Evolutionary conservation across 2,329 filamentous ascomycete genomes (phyloP), one percentile per base, ranked within the genome.

Genomic region (Xylogone sp.): DNA sequence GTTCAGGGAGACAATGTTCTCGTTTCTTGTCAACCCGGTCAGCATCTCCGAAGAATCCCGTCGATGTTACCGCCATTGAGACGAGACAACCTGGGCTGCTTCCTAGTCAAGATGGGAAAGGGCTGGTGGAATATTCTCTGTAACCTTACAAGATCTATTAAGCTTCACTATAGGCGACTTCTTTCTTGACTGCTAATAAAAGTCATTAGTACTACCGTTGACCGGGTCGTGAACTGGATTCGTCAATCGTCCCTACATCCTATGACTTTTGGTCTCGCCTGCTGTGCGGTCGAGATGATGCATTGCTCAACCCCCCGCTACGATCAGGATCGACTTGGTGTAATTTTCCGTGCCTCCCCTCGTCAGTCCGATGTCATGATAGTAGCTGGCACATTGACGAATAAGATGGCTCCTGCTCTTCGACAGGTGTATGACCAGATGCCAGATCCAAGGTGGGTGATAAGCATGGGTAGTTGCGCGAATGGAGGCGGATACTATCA

Each of bases 371-470:
- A 96, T 70, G 87, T 95, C 59, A 94, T 96, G 90, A 94, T 96
- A 63, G 90, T 96, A 20, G 90, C 91, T 22, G 91, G 91, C 53
- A 96, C 91, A 22, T 81, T 96, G 56, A 95, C 90, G 62, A 96
- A 96, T 79, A 96, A 96, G 78, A 96, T 96, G 91, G 90, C 90
- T 1, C 90, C 91, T 2, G 91, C 91, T 31, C 75, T 96, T 65
- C 81, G 91, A 70, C 89, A 94, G 73, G 87, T 95, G 56, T 96
- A 96, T 75, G 91, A 96, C 71, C 91, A 96, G 77, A 96, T 96
- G 90, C 90, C 90, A 22, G 90, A 96, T 27, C 90, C 90, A 18
- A 81, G 87, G 66, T 96, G 90, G 90, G 90, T 93, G 62, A 70
- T 83, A 64, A 88, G 83, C 62, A 93, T 93, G 88, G 88, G 88